Evolutionary conservation across 2,329 filamentous ascomycete species (phyloP).

Genomic region (Calonectria fujianensis): DNA sequence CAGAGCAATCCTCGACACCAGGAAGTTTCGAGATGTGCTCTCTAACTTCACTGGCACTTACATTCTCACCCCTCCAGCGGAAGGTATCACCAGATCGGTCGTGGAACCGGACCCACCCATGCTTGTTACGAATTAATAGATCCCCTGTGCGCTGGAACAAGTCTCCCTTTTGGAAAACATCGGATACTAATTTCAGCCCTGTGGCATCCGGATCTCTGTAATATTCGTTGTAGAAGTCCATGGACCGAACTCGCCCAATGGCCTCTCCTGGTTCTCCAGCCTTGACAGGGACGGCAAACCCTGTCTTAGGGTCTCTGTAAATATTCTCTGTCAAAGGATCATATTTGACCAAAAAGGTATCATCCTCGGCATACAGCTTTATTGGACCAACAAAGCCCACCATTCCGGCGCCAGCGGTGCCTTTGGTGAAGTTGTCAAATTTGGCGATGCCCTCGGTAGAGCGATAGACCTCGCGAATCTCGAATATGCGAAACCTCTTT

Average conservation of each 20-base stretch:
- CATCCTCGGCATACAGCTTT: background rate
- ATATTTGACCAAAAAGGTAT: background rate
- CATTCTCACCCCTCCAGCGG: background rate
- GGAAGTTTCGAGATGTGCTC: background rate
- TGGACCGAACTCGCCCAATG: background rate
- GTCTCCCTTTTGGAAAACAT: conserved; percentile 6
- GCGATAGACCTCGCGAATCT: background rate
- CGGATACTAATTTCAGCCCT: background rate
- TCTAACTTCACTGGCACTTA: background rate
- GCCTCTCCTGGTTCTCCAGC: conserved; percentile 2
- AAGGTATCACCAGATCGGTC: background rate
- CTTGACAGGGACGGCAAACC: background rate
- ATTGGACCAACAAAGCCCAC: background rate
- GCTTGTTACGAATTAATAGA: background rate
- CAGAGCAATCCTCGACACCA: background rate
- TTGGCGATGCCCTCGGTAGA: conserved; percentile 10
- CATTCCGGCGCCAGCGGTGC: background rate
- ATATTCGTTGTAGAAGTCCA: background rate
- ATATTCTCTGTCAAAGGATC: background rate
- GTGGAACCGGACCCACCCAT: background rate
- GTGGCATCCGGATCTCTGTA: background rate
- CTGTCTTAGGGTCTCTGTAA: background rate
- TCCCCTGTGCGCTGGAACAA: background rate
- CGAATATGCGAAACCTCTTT: background rate
- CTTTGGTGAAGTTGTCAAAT: background rate